Evolutionary conservation across 257 asterid genomes (phyloP).

Genomic region (Nicotiana otophora): DNA sequence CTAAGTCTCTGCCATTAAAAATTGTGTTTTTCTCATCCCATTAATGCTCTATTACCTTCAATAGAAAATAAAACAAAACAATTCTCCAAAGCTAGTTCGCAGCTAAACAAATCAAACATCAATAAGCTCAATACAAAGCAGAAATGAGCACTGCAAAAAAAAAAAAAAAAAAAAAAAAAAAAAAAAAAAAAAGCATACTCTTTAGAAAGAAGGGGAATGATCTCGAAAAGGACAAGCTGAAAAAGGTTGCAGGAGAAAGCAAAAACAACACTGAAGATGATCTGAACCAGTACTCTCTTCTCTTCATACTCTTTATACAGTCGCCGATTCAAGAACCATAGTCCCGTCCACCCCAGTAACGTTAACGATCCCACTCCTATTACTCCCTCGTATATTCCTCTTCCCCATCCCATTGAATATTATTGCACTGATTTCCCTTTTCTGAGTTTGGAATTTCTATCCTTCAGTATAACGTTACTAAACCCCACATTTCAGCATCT

Average conservation of each 20-base stretch:
- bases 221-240: conserved; percentile 92
- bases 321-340: conserved; percentile 90
- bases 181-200: conserved; percentile 32
- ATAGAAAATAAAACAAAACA: background rate
- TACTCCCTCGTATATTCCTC: conserved; percentile 57
- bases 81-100: background rate
- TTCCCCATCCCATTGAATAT: conserved; percentile 74
- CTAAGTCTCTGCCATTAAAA: background rate
- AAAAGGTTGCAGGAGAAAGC: conserved; percentile 96
- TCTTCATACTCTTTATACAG: conserved; percentile 97
- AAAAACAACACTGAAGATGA: conserved; percentile 91
- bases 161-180: background rate
- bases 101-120: background rate
- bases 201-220: conserved; percentile 80
- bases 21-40: background rate
- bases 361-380: conserved; percentile 74
- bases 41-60: background rate
- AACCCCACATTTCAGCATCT: background rate
- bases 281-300: conserved; percentile 89
- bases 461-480: background rate
- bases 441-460: background rate
- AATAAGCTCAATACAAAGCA: background rate
- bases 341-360: conserved; percentile 82
- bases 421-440: background rate
- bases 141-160: background rate